Percentiles rank a stretch among this genome's conserved stretches.
Conservation (phyloP, 176 grass and related monocot genomes). For the Paspalum vaginatum region DNA sequence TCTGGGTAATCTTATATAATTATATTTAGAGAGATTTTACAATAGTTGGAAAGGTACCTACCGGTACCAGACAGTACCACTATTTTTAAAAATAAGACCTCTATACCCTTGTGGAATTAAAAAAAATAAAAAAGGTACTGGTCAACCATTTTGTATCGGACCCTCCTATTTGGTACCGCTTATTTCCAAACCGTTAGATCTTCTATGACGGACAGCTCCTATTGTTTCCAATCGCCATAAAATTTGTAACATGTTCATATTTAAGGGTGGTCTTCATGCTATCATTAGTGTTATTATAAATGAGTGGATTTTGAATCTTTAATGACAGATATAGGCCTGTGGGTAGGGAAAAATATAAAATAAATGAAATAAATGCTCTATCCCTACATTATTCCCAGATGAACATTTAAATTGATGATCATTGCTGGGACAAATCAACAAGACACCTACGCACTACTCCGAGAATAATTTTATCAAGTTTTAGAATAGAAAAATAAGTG, state of each 20-base stretch:
- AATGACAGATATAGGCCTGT: neutral
- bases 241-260: neutral
- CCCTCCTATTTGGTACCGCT: too few relatives aligned
- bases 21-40: too few relatives aligned
- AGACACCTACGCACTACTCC: too few relatives aligned
- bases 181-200: too few relatives aligned
- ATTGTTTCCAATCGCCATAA: too few relatives aligned
- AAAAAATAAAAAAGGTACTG: too few relatives aligned
- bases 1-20: neutral
- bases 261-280: neutral
- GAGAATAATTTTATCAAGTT: neutral
- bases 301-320: neutral
- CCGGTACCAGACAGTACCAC: too few relatives aligned
- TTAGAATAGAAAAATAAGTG: neutral
- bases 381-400: neutral
- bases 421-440: neutral
- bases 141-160: too few relatives aligned
- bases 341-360: neutral
- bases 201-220: too few relatives aligned
- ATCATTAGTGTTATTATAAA: constrained; percentile 7
- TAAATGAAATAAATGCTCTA: neutral
- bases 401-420: neutral
- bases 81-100: too few relatives aligned
- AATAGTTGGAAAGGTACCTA: too few relatives aligned
- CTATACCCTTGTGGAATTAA: too few relatives aligned